phyloP scores from a whole-genome alignment of 2,329 filamentous ascomycete genomes.

The Seiridium unicorne region DNA sequence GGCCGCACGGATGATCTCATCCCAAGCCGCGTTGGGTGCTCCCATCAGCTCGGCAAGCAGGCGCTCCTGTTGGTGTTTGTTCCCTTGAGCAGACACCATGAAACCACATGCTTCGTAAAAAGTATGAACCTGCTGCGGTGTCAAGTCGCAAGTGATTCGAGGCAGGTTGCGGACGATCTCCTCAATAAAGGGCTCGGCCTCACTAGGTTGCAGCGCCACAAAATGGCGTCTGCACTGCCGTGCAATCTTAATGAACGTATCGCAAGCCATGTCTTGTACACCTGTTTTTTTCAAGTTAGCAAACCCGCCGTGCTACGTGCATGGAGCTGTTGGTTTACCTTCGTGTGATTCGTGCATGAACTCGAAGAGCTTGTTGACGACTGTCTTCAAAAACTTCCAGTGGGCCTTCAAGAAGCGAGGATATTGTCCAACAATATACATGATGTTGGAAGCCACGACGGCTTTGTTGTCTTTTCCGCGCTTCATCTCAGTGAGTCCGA shows the following conservation, averaged over 20 bases:
- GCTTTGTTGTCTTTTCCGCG: constrained; percentile 99
- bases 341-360: constrained; percentile 99
- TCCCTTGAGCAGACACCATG: constrained; percentile 97
- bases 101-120: constrained; percentile 99
- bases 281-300: constrained; percentile 44
- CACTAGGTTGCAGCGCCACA: constrained; percentile 90
- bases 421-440: constrained; percentile 99
- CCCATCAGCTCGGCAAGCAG: constrained; percentile 90
- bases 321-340: constrained; percentile 50
- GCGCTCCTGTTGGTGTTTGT: constrained; percentile 90
- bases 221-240: constrained; percentile 98
- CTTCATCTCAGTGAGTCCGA: constrained; percentile 98
- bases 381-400: constrained; percentile 99
- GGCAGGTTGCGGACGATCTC: constrained; percentile 95
- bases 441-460: constrained; percentile 98
- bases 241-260: constrained; percentile 99
- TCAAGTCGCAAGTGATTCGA: constrained; percentile 93
- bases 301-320: background rate
- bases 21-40: constrained; percentile 91
- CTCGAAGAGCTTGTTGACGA: constrained; percentile 99
- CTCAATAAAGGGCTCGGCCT: constrained; percentile 95
- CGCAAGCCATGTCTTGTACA: constrained; percentile 99
- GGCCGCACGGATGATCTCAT: constrained; percentile 86
- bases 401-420: constrained; percentile 97
- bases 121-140: constrained; percentile 95